A percentile compares a stretch with the other conserved stretches of the same genome.
phyloP scores from a whole-genome alignment of 495 filamentous ascomycete species.

The Staphylotrichum tortipilum region DNA sequence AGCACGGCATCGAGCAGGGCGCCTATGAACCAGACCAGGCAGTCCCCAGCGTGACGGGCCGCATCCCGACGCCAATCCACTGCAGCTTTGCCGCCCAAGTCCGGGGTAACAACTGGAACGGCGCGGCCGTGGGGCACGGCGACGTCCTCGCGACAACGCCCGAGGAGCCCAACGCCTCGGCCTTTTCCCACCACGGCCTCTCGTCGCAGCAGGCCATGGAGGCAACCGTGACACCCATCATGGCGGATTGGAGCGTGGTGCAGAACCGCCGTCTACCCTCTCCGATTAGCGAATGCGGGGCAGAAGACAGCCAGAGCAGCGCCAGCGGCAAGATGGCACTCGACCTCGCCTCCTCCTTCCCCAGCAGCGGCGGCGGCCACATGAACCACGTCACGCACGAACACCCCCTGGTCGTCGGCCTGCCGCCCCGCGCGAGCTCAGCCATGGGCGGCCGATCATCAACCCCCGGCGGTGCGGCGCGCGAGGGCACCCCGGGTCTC shows the following conservation, averaged over 20 bases:
- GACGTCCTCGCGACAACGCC: constrained; percentile 27
- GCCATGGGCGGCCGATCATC: constrained; percentile 8
- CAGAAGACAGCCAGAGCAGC: constrained; percentile 33
- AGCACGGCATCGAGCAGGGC: constrained; percentile 26
- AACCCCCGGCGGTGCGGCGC: too few species aligned
- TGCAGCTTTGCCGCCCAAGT: constrained; percentile 40
- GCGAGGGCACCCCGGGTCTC: constrained; percentile 3
- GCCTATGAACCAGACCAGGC: constrained; percentile 17
- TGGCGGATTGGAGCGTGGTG: constrained; percentile 40
- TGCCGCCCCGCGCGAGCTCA: constrained; percentile 15
- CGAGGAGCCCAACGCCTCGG: constrained; percentile 34
- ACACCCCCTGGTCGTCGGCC: constrained; percentile 23
- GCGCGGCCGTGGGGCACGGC: constrained; percentile 8
- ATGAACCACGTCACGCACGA: constrained; percentile 31
- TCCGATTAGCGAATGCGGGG: constrained; percentile 61
- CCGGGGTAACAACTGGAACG: constrained; percentile 35
- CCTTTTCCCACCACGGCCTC: constrained; percentile 19
- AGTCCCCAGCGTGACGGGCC: constrained; percentile 25
- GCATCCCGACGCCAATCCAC: constrained; percentile 49
- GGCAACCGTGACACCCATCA: constrained; percentile 18
- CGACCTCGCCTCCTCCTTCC: constrained; percentile 23
- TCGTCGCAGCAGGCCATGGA: constrained; percentile 22
- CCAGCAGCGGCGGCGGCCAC: constrained; percentile 11
- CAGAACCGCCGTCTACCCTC: constrained; percentile 55
- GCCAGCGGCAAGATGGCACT: constrained; percentile 32